Conservation (phyloP, 352 stramenopile species). For the Thalassiosira allenii region DNA sequence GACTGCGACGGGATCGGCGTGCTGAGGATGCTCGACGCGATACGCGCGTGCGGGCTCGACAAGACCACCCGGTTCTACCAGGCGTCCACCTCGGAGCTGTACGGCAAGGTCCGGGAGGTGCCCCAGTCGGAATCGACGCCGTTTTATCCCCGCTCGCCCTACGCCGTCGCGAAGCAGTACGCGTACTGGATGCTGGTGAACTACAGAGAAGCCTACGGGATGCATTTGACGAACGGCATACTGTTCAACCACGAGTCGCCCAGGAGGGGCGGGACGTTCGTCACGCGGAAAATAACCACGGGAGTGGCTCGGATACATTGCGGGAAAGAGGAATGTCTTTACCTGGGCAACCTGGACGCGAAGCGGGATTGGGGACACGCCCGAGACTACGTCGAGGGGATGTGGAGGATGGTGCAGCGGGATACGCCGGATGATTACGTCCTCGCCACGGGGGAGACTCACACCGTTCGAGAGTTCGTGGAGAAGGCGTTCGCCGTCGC, state of each 20-base stretch:
- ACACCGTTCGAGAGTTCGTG: conserved; percentile 98
- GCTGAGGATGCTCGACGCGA: conserved; percentile 96
- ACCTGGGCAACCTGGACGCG: conserved; percentile 97
- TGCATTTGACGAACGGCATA: conserved; percentile 96
- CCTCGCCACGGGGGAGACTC: conserved; percentile 95
- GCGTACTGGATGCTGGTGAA: conserved; percentile 99
- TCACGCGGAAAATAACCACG: conserved; percentile 98
- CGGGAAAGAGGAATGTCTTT: conserved; percentile 93
- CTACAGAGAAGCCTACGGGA: conserved; percentile 97
- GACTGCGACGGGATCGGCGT: conserved; percentile 96
- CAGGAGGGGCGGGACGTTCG: conserved; percentile 96
- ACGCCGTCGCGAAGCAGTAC: conserved; percentile 98
- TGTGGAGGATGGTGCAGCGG: conserved; percentile 99
- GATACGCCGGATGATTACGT: conserved; percentile 92
- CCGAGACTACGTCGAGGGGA: conserved; percentile 98
- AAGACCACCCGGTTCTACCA: conserved; percentile 91
- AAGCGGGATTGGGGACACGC: conserved; percentile 99
- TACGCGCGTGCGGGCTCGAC: conserved; percentile 91
- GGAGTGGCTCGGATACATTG: conserved; percentile 93
- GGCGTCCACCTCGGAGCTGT: conserved; percentile 98
- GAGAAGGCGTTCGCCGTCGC: conserved; percentile 94
- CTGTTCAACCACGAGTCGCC: conserved; percentile 99
- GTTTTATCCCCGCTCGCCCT: conserved; percentile 98
- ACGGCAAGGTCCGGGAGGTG: conserved; percentile 96
- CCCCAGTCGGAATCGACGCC: conserved; percentile 97